phyloP scores from a whole-genome alignment of 768 basidiomycete genomes.

The Kwoniella dendrophila region DNA sequence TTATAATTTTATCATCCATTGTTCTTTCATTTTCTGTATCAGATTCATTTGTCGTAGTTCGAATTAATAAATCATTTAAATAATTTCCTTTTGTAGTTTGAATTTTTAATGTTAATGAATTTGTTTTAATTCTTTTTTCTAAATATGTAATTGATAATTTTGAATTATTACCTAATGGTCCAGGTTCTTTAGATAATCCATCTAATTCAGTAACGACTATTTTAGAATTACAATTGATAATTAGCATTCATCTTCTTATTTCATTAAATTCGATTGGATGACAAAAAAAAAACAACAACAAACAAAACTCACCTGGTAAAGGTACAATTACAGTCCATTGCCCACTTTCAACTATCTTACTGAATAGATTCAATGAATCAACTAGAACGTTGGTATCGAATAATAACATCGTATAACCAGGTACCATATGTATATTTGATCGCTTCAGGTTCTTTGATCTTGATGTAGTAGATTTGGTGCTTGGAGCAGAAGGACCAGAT shows the following conservation, averaged over 20 bases:
- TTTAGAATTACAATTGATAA: background rate
- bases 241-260: no score
- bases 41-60: slow-evolving; percentile 66
- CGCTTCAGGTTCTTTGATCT: background rate
- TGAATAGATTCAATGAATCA: slow-evolving; percentile 73
- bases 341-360: slow-evolving; percentile 73
- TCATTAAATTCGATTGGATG: no score
- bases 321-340: slow-evolving; percentile 89
- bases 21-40: slow-evolving; percentile 64
- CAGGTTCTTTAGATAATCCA: slow-evolving; percentile 69
- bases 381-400: slow-evolving; percentile 94
- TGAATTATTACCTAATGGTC: slow-evolving; percentile 73
- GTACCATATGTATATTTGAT: slow-evolving; percentile 59
- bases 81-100: slow-evolving; percentile 96
- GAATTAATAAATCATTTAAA: slow-evolving; percentile 74
- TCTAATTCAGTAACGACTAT: slow-evolving; percentile 92
- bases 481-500: slow-evolving; percentile 13
- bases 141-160: slow-evolving; percentile 73
- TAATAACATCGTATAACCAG: slow-evolving; percentile 87
- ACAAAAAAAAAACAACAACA: no score
- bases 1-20: slow-evolving; percentile 94
- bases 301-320: slow-evolving; percentile 62
- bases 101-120: slow-evolving; percentile 79
- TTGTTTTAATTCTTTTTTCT: slow-evolving; percentile 71
- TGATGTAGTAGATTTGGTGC: slow-evolving; percentile 62